These are phyloP conservation scores for Mariannaea sp. DNA, from an alignment of 2,329 filamentous ascomycete species.

Conservation along the genomic window DNA sequence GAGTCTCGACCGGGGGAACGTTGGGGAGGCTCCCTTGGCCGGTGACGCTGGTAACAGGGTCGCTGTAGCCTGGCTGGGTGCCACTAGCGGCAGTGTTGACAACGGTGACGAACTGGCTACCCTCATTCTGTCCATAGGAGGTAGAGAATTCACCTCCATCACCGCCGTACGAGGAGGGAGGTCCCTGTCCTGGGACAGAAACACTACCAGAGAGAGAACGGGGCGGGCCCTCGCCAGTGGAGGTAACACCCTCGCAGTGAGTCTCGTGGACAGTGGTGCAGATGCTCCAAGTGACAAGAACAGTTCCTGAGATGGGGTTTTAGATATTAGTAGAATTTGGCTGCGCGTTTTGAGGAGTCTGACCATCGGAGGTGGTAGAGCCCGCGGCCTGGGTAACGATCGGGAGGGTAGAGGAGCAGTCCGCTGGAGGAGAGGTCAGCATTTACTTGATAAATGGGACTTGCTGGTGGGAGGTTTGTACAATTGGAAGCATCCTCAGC, in stretches of 20 bases:
- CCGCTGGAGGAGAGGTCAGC: conserved; percentile 33
- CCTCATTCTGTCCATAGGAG: conserved; percentile 23
- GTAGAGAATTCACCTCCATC: conserved; percentile 18
- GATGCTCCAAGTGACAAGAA: conserved; percentile 44
- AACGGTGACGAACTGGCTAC: conserved; percentile 18
- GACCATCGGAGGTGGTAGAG: conserved; percentile 42
- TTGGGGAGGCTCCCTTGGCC: conserved; percentile 19
- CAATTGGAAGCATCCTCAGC: conserved; percentile 28
- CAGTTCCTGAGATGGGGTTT: conserved; percentile 33
- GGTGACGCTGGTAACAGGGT: conserved; percentile 12
- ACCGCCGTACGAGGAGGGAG: conserved; percentile 18
- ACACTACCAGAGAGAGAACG: conserved; percentile 10
- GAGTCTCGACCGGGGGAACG: conserved; percentile 21
- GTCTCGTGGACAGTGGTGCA: conserved; percentile 45
- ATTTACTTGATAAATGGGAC: neutral
- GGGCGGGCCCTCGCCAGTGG: conserved; percentile 30
- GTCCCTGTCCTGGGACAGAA: conserved; percentile 20
- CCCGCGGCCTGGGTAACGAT: conserved; percentile 41
- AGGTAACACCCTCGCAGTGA: conserved; percentile 40
- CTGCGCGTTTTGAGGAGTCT: neutral
- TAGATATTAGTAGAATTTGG: neutral
- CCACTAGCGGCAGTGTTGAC: conserved; percentile 11
- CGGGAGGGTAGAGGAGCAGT: conserved; percentile 36
- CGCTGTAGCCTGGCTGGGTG: conserved; percentile 11
- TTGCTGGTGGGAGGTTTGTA: conserved; percentile 18